Evolutionary conservation across 1,284 basidiomycete genomes (phyloP).

Genomic region (Trametes polyzona): DNA sequence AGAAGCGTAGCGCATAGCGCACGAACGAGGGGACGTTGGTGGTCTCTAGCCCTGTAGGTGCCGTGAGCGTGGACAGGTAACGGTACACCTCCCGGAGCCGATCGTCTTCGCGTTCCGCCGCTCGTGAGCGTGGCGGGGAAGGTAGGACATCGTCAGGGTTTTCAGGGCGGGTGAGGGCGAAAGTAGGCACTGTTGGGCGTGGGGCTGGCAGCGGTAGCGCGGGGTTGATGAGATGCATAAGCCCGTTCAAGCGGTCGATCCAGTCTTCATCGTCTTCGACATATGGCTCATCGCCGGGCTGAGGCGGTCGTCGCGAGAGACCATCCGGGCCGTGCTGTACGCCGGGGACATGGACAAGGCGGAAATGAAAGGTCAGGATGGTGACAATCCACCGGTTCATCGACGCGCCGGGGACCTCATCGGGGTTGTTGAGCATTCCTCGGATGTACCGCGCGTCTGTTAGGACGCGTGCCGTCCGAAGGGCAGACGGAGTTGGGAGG

Average conservation of each 20-base stretch:
- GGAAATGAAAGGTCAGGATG: conserved; percentile 43
- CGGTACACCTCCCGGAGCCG: neutral
- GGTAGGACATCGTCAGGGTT: neutral
- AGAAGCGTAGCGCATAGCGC: conserved; percentile 13
- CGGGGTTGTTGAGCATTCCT: conserved; percentile 48
- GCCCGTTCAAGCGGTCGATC: conserved; percentile 35
- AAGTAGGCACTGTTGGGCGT: neutral
- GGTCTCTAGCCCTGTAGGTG: conserved; percentile 9
- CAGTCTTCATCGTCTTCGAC: conserved; percentile 38
- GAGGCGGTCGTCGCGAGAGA: conserved; percentile 34
- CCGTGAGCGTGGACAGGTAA: conserved; percentile 22
- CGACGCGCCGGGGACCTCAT: conserved; percentile 37
- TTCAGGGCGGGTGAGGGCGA: neutral
- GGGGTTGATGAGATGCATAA: conserved; percentile 21
- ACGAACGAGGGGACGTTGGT: neutral
- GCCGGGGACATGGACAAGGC: conserved; percentile 38
- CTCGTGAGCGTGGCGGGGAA: neutral
- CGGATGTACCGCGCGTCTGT: conserved; percentile 44
- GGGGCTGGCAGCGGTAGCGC: neutral
- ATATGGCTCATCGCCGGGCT: conserved; percentile 28
- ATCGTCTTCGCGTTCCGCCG: neutral
- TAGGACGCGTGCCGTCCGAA: no score
- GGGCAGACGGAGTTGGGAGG: no score
- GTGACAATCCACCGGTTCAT: conserved; percentile 47
- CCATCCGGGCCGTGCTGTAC: conserved; percentile 40